Base-by-base conservation (phyloP, 352 stramenopile genomes). In the Sclerospora graminicola region DNA sequence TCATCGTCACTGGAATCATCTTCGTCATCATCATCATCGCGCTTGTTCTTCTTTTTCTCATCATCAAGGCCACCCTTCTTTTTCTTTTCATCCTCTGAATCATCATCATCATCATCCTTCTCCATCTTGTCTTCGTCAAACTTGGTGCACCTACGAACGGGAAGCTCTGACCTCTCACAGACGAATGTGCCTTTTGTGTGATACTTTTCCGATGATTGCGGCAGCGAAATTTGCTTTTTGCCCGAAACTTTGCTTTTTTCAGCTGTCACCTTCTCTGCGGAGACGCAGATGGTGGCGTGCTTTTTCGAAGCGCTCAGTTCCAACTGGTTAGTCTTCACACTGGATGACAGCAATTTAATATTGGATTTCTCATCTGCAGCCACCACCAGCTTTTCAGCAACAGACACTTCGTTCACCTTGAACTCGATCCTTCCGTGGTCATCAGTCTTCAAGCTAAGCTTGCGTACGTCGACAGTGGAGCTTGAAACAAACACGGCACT, bases 121-220 rank as follows among this genome's bases (percentile, higher is more conserved):
- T 26, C 4, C 21, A 7, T 6, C 6, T 26, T 26, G 10, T 6
- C 6, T 26, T 26, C 21, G 21, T 26, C 21, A 26, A 26, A 26
- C 21, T 7, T 26, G 6, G 21, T 6, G 6, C 21, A 26, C 21
- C 4, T 26, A 26, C 21, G 21, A 26, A 6, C 21, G 3, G 21
- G 21, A 3, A 26, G 21, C 21, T 26, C 21, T 7, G 21, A 26
- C 21, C 21, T 26, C 21, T 47, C 28, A 8, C 57, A 62, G 23
- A 33, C 38, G 1, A 16, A 11, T 2, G 46, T 44, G 1, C 57
- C 52, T 0, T 43, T 56, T 11, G 57, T 45, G 4, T 38, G 46
- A 40, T 59, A 59, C 34, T 66, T 66, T 43, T 38, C 46, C 4
- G 45, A 62, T 8, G 57, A 45, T 34, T 62, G 54, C 8, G 57